A percentile compares a stretch with the other conserved stretches of the same genome.
phyloP scores from a whole-genome alignment of 139 green algal genomes.

The Coelastrella sp. region DNA sequence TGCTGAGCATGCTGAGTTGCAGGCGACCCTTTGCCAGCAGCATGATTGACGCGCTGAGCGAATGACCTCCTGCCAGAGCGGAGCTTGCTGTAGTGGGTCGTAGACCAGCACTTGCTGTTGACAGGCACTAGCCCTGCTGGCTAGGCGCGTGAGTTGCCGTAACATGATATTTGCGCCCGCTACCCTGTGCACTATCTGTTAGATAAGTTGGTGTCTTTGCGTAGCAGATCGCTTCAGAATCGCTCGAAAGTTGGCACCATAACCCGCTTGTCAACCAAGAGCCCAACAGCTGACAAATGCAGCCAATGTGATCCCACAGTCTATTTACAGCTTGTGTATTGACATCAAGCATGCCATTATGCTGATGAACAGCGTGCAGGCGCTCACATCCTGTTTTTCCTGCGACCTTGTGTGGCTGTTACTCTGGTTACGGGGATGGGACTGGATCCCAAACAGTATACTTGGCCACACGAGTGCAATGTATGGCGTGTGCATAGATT shows the following conservation, averaged over 20 bases:
- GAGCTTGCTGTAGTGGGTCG: not conserved
- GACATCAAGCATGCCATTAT: too few relatives aligned
- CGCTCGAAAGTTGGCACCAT: too few relatives aligned
- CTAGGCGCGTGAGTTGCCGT: slow-evolving; percentile 1
- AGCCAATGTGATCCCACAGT: too few relatives aligned
- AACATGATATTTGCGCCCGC: not conserved
- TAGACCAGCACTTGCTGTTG: not conserved
- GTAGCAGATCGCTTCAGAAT: too few relatives aligned
- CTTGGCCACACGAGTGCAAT: not conserved
- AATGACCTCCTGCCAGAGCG: not conserved
- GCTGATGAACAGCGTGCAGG: too few relatives aligned
- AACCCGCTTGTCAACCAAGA: too few relatives aligned
- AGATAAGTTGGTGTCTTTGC: too few relatives aligned
- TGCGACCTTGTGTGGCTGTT: not conserved
- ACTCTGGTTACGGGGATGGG: not conserved
- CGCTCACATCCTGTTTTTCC: too few relatives aligned
- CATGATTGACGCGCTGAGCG: not conserved
- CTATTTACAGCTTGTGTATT: too few relatives aligned
- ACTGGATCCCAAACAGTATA: not conserved
- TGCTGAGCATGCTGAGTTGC: not conserved
- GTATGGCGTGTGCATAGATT: not conserved
- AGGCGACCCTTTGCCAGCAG: not conserved
- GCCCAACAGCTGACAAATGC: too few relatives aligned
- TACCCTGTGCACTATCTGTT: too few relatives aligned
- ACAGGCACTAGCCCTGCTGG: not conserved